Evolutionary conservation across 345 rosid species (phyloP).

Genomic region (Cardiospermum halicacabum): DNA sequence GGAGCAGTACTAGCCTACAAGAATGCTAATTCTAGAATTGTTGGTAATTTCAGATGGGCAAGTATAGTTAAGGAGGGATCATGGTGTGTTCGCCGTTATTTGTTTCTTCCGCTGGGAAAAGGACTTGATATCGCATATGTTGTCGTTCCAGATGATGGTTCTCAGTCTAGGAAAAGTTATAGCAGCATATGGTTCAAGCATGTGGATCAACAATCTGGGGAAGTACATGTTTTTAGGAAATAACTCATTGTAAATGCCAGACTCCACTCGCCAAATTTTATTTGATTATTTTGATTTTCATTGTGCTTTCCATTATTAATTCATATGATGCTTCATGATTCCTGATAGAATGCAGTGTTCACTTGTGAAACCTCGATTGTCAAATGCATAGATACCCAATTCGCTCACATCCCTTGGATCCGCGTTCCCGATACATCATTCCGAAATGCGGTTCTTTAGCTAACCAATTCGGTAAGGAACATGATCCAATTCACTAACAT

Average conservation of each 20-base stretch:
- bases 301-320: neutral
- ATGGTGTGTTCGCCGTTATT: constrained; percentile 56
- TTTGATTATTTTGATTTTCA: constrained; percentile 2
- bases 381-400: no score
- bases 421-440: no score
- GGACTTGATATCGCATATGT: constrained; percentile 90
- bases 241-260: constrained; percentile 12
- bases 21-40: constrained; percentile 48
- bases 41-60: constrained; percentile 56
- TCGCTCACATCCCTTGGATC: no score
- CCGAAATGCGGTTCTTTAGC: no score
- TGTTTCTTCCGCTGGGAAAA: constrained; percentile 77
- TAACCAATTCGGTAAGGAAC: no score
- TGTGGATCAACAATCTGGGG: constrained; percentile 70
- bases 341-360: neutral
- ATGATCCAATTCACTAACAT: no score
- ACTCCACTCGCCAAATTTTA: neutral
- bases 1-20: constrained; percentile 84
- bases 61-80: constrained; percentile 44
- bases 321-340: neutral
- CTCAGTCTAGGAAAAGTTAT: constrained; percentile 22
- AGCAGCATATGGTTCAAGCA: constrained; percentile 71
- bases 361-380: constrained; percentile 2
- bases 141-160: constrained; percentile 32
- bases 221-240: constrained; percentile 64